A percentile compares a stretch with the other conserved stretches of the same genome.
Conservation (phyloP, 192 early-diverging fungal species). For the Rhizophagus clarus region DNA sequence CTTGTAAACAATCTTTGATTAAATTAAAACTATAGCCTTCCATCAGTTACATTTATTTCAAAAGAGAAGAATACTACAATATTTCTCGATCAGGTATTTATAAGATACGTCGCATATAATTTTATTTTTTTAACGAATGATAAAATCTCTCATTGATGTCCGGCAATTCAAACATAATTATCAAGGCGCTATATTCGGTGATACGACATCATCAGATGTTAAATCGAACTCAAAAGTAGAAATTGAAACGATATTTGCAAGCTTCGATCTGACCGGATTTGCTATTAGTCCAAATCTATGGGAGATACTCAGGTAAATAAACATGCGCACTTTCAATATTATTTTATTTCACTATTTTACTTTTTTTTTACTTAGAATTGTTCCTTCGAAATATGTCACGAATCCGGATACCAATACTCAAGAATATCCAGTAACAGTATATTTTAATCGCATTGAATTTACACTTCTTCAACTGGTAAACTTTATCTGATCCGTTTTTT, state of each 20-base stretch:
- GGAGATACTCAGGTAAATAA: conserved; percentile 1
- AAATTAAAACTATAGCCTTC: conserved; percentile 15
- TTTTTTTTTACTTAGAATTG: conserved; percentile 2
- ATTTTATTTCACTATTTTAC: not conserved
- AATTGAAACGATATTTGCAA: conserved; percentile 11
- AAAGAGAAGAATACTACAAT: conserved; percentile 7
- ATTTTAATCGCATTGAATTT: conserved; percentile 1
- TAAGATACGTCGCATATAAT: too few species aligned
- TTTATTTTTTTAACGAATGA: not conserved
- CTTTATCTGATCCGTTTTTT: not conserved
- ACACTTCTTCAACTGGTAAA: not conserved
- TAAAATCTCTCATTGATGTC: too few species aligned
- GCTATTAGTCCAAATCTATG: conserved; percentile 12
- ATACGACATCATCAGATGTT: not conserved
- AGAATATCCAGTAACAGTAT: conserved; percentile 18
- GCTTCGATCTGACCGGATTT: conserved; percentile 19
- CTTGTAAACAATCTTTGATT: not conserved
- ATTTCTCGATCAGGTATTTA: not conserved
- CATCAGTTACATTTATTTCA: conserved; percentile 23
- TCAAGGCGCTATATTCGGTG: conserved; percentile 15
- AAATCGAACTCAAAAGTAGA: not conserved
- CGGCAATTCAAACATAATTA: too few species aligned
- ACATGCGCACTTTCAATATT: not conserved
- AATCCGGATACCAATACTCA: not conserved
- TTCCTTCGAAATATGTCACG: conserved; percentile 8